Evolutionary conservation across 495 filamentous ascomycete species (phyloP).

Genomic region (Acidiella bohemica): DNA sequence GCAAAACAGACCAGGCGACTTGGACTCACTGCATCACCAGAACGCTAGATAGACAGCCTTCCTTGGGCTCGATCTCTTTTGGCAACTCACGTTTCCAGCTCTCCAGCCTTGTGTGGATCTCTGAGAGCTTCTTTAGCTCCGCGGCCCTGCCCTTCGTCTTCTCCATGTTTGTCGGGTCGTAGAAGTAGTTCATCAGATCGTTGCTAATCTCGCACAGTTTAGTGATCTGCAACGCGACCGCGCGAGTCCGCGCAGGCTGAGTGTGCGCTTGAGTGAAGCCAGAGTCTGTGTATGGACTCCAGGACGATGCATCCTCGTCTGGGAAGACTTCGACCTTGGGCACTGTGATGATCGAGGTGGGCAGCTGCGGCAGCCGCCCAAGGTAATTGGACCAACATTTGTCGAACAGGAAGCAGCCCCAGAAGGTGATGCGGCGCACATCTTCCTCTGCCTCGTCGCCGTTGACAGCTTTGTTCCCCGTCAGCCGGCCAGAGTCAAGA

Average conservation of each 20-base stretch:
- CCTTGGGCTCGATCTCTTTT: slow-evolving; percentile 74
- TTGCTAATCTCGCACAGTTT: slow-evolving; percentile 83
- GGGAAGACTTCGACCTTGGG: slow-evolving; percentile 89
- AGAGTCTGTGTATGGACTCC: slow-evolving; percentile 80
- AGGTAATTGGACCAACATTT: slow-evolving; percentile 99
- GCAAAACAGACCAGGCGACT: not conserved
- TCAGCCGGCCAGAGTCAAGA: slow-evolving; percentile 57
- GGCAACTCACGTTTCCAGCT: slow-evolving; percentile 82
- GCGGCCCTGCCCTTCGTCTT: slow-evolving; percentile 49
- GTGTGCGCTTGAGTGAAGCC: slow-evolving; percentile 54
- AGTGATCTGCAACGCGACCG: slow-evolving; percentile 69
- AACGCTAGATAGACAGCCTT: slow-evolving; percentile 75
- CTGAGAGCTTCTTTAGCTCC: slow-evolving; percentile 87
- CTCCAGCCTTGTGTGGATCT: slow-evolving; percentile 80
- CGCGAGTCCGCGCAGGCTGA: slow-evolving; percentile 72
- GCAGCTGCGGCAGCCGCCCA: slow-evolving; percentile 78
- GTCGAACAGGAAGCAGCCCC: slow-evolving; percentile 97
- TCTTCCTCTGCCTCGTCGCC: slow-evolving; percentile 77
- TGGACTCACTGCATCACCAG: slow-evolving; percentile 82
- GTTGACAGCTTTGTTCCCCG: slow-evolving; percentile 37
- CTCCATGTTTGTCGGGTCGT: slow-evolving; percentile 57
- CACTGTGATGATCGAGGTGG: slow-evolving; percentile 60
- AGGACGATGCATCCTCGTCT: slow-evolving; percentile 66
- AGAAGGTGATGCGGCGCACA: slow-evolving; percentile 82
- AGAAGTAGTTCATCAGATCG: slow-evolving; percentile 80